Conservation (phyloP, 352 stramenopile genomes). For the Phytophthora sansomeana region DNA sequence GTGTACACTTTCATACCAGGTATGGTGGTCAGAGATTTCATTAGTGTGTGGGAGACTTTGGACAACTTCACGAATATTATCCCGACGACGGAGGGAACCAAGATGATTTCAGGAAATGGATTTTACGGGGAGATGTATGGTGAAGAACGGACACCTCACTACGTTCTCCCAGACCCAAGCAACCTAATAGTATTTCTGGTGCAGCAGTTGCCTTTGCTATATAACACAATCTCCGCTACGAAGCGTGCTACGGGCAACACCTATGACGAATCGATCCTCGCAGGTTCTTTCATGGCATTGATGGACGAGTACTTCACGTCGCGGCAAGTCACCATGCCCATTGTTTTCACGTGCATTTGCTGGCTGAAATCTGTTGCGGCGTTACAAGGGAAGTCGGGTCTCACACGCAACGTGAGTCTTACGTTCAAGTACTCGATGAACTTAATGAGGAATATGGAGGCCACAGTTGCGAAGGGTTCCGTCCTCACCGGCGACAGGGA, state of each 20-base stretch:
- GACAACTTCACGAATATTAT: neutral
- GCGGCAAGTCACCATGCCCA: constrained; percentile 12
- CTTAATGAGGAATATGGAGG: too few relatives aligned
- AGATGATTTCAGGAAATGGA: constrained; percentile 1
- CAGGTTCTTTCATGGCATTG: constrained; percentile 31
- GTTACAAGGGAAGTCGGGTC: constrained; percentile 26
- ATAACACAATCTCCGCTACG: constrained; percentile 25
- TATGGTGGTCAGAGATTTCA: constrained; percentile 19
- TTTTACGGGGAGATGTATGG: constrained; percentile 27
- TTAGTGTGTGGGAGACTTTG: neutral
- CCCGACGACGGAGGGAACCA: too few relatives aligned
- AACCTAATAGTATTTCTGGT: constrained; percentile 33
- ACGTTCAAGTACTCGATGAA: too few relatives aligned
- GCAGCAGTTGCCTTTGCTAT: constrained; percentile 34
- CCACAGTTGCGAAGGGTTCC: too few relatives aligned
- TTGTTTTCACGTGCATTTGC: too few relatives aligned
- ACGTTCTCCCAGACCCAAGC: constrained; percentile 23
- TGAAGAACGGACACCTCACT: constrained; percentile 22
- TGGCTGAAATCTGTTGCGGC: too few relatives aligned
- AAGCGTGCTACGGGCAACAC: constrained; percentile 9
- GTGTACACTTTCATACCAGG: constrained; percentile 20
- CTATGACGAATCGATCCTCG: constrained; percentile 2
- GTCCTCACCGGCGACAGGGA: constrained; percentile 19
- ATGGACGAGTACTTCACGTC: constrained; percentile 30
- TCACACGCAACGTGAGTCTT: constrained; percentile 17